Conservation (phyloP, 768 basidiomycete species). For the Leccinum disarticulatum region DNA sequence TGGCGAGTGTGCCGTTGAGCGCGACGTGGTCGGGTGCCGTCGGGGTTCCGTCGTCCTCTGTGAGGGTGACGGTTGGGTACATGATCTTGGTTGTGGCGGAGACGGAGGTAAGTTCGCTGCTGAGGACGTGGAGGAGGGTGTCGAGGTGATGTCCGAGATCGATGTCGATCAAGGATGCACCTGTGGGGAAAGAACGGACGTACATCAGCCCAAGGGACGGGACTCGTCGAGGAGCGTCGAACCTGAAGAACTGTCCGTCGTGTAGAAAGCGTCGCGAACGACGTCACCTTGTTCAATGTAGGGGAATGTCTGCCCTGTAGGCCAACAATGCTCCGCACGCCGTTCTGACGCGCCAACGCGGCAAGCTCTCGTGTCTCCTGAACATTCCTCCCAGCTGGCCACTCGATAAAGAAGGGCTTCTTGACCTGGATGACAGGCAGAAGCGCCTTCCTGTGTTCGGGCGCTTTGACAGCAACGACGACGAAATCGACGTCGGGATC, state of each 20-base stretch:
- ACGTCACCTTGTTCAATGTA: slow-evolving; percentile 6
- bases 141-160: slow-evolving; percentile 5
- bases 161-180: slow-evolving; percentile 4
- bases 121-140: slow-evolving; percentile 8
- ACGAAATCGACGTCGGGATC: slow-evolving; percentile 17
- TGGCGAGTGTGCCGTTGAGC: too few species aligned
- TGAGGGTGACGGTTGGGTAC: slow-evolving; percentile 5
- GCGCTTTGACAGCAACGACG: slow-evolving; percentile 12
- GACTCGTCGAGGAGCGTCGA: not conserved
- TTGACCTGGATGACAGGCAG: slow-evolving; percentile 14
- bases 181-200: not conserved
- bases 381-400: slow-evolving; percentile 11
- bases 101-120: slow-evolving; percentile 4
- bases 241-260: slow-evolving; percentile 1
- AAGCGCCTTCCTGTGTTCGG: slow-evolving; percentile 7
- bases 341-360: slow-evolving; percentile 6
- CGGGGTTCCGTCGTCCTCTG: too few species aligned
- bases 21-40: too few species aligned
- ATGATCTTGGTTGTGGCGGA: slow-evolving; percentile 2
- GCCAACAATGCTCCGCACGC: slow-evolving; percentile 6
- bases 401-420: slow-evolving; percentile 14
- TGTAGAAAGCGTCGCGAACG: not conserved
- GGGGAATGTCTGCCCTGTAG: slow-evolving; percentile 17
- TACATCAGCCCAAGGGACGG: not conserved
- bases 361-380: slow-evolving; percentile 12